Percentiles rank a stretch among this genome's conserved stretches.
Conservation (phyloP, 1,284 basidiomycete species). For the Ganoderma sp. region DNA sequence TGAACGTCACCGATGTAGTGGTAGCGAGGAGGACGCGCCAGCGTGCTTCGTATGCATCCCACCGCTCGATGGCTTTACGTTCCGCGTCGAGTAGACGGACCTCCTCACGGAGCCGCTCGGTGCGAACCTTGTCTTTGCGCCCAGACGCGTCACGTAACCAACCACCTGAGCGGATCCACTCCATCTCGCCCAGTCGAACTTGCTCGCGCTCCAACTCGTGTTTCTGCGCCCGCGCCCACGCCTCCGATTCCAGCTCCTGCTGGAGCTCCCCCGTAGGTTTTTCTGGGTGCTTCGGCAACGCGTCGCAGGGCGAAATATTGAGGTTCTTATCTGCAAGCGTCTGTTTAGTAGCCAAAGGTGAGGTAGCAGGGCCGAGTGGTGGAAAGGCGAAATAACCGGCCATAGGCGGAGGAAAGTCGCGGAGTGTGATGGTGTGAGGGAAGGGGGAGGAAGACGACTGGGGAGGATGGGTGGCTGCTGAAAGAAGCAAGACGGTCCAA, state of each 20-base stretch:
- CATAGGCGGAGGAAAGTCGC: conserved; percentile 14
- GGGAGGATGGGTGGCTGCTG: neutral
- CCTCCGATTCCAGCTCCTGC: conserved; percentile 30
- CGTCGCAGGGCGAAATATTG: neutral
- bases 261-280: conserved; percentile 16
- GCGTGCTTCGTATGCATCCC: conserved; percentile 56
- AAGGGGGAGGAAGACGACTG: conserved; percentile 11
- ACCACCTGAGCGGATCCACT: conserved; percentile 64
- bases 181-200: conserved; percentile 53
- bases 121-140: conserved; percentile 54
- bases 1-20: conserved; percentile 42
- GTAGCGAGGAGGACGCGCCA: conserved; percentile 49
- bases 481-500: neutral
- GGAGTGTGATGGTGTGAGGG: neutral
- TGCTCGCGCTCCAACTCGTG: conserved; percentile 38
- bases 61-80: conserved; percentile 44
- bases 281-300: neutral
- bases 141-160: conserved; percentile 57
- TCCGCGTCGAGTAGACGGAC: conserved; percentile 50
- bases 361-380: conserved; percentile 1
- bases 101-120: conserved; percentile 50
- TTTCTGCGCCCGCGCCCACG: conserved; percentile 34
- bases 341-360: neutral
- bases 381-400: conserved; percentile 27
- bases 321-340: neutral